Conservation (phyloP, 768 basidiomycete species). For the Lepiota brunneoincarnata region DNA sequence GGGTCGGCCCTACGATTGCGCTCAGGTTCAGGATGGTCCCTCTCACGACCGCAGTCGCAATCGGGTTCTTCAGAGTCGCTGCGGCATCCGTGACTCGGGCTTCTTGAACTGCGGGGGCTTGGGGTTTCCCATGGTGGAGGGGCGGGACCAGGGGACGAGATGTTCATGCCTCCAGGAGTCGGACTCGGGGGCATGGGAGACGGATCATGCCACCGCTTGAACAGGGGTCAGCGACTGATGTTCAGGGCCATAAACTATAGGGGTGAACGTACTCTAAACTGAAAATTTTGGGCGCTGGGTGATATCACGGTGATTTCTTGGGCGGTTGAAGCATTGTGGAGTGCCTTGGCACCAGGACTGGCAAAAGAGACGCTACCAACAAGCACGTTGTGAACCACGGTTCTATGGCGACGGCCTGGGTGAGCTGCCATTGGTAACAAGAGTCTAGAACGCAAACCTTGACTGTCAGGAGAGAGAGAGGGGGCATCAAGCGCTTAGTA, state of each 20-base stretch:
- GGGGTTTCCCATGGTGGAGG: constrained; percentile 18
- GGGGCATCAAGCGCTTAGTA: constrained; percentile 6
- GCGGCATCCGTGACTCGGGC: constrained; percentile 6
- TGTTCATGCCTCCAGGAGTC: constrained; percentile 24
- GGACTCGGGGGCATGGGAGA: constrained; percentile 59
- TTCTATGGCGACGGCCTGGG: constrained; percentile 33
- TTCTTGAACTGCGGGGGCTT: constrained; percentile 18
- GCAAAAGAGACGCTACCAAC: constrained; percentile 82
- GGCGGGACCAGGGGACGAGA: constrained; percentile 24
- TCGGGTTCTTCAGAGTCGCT: constrained; percentile 9
- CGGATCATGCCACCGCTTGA: constrained; percentile 68
- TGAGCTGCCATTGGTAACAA: neutral
- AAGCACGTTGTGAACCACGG: constrained; percentile 69
- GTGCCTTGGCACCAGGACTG: constrained; percentile 67
- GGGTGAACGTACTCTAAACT: constrained; percentile 43
- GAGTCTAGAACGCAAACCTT: constrained; percentile 14
- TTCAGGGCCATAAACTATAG: neutral
- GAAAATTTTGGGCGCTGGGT: constrained; percentile 50
- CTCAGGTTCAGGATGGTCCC: neutral
- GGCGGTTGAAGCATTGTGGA: constrained; percentile 80
- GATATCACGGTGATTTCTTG: constrained; percentile 78
- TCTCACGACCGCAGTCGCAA: constrained; percentile 4
- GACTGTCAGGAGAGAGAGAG: constrained; percentile 15
- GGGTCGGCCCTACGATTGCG: neutral
- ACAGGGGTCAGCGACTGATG: neutral